Evolutionary conservation across 768 basidiomycete genomes (phyloP), one percentile per base, ranked within the genome.

Genomic region (Suillus weaverae): DNA sequence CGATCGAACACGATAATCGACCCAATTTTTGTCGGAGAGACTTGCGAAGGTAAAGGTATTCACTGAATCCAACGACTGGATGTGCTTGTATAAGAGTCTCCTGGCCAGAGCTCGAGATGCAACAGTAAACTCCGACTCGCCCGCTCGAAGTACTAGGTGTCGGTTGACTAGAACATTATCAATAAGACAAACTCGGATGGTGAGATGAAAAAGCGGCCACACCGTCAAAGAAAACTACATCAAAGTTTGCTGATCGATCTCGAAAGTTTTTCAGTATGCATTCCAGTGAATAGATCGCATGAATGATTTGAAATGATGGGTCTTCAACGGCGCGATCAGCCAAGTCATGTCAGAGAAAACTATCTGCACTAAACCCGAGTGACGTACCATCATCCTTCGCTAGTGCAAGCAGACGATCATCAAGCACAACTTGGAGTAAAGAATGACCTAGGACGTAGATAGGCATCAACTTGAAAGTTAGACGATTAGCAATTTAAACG

Each of bases 171-270:
- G 9, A 9, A 55, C 22, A 1, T 64, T 2, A 54, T 33, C 50
- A 67, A 60, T 16, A 11, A 13, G 10, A 46, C 30, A 16, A 39
- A 32, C 14, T 51, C 22, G 0, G 30, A 59, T n/a, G 10, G 22
- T 39, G 22, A 30, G 22, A 36, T 36, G 5, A 26, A 46, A 55
- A 54, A 13, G 53, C 1, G 20, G 32, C 22, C 62, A 44, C 62
- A 85, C 89, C 79, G 64, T 85, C 73, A 79, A 84, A 91, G 71
- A 91, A 91, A 4, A 86, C 84, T 36, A 91, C 75, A 39, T 90
- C 86, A 61, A 90, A 89, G 38, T 81, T 79, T 0, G 84, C 84
- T 6, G 78, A 79, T 16, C 89, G 80, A 35, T 75, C 77, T 18
- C 76, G 71, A 63, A 88, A 83, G 43, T 87, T 79, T 8, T 78